These are phyloP conservation scores for Chimonanthus praecox DNA, from an alignment of 164 flowering plant species.

Conservation along the genomic window DNA sequence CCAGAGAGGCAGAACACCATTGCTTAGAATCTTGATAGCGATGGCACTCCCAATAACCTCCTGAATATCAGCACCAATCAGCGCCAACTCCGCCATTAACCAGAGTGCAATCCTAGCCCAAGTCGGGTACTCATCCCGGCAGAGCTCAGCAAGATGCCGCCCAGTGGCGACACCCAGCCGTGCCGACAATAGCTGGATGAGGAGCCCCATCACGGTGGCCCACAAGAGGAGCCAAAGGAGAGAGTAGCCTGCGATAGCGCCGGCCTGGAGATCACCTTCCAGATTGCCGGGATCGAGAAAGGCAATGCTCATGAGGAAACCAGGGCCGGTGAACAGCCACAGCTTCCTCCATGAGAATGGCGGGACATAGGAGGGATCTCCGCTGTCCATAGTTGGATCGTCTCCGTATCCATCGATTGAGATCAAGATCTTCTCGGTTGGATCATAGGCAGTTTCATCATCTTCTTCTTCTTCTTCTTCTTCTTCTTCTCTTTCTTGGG, in stretches of 20 bases:
- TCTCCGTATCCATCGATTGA: slow-evolving; percentile 10
- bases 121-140: slow-evolving; percentile 54
- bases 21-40: slow-evolving; percentile 49
- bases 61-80: slow-evolving; percentile 68
- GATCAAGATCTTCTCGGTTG: slow-evolving; percentile 24
- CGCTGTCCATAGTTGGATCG: not conserved
- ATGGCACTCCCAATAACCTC: slow-evolving; percentile 69
- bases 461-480: not conserved
- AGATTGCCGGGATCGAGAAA: slow-evolving; percentile 64
- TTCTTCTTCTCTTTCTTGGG: not conserved
- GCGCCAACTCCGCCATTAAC: slow-evolving; percentile 63
- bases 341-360: slow-evolving; percentile 57
- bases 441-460: slow-evolving; percentile 24
- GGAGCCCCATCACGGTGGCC: slow-evolving; percentile 59
- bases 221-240: slow-evolving; percentile 57
- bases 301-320: slow-evolving; percentile 58
- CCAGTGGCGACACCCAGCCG: slow-evolving; percentile 59
- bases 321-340: slow-evolving; percentile 58
- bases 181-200: slow-evolving; percentile 52
- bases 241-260: slow-evolving; percentile 64
- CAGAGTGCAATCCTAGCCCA: slow-evolving; percentile 46
- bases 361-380: slow-evolving; percentile 15
- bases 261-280: slow-evolving; percentile 60
- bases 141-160: slow-evolving; percentile 48
- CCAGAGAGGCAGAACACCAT: slow-evolving; percentile 63